These are phyloP conservation scores for Santalum album DNA, from an alignment of 164 flowering plant genomes.

Conservation along the genomic window DNA sequence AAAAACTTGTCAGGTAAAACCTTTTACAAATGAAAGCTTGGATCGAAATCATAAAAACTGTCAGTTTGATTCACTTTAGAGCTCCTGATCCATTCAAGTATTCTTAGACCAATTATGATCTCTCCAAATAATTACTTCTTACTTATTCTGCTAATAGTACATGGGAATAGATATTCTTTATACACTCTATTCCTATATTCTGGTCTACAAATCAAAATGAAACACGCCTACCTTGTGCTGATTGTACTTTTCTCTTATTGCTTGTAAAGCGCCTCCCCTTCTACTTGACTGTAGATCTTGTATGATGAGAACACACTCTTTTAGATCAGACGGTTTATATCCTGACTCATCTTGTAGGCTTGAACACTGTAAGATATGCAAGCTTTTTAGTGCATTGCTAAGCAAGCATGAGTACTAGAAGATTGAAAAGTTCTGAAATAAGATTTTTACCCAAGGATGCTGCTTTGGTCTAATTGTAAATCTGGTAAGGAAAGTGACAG, in stretches of 20 bases:
- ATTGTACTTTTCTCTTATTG: slow-evolving; percentile 57
- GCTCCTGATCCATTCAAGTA: no score
- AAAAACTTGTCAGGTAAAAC: background rate
- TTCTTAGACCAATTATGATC: no score
- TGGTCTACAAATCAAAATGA: background rate
- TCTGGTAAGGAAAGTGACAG: background rate
- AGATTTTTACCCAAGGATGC: slow-evolving; percentile 25
- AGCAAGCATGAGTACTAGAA: background rate
- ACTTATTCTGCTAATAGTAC: no score
- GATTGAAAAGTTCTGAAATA: background rate
- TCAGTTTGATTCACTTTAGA: no score
- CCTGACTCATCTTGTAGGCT: slow-evolving; percentile 32
- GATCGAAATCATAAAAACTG: background rate
- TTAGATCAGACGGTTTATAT: slow-evolving; percentile 52
- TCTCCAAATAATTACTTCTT: no score
- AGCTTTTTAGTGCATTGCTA: background rate
- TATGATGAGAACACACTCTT: slow-evolving; percentile 47
- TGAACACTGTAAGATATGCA: slow-evolving; percentile 24
- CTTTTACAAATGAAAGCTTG: background rate
- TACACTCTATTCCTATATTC: no score
- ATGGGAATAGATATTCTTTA: no score
- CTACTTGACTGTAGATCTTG: slow-evolving; percentile 48
- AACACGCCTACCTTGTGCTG: slow-evolving; percentile 40
- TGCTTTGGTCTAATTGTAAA: background rate
- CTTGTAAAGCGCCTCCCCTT: slow-evolving; percentile 27